Conservation (phyloP, 2,329 filamentous ascomycete genomes). For the Aspergillus awamori region DNA sequence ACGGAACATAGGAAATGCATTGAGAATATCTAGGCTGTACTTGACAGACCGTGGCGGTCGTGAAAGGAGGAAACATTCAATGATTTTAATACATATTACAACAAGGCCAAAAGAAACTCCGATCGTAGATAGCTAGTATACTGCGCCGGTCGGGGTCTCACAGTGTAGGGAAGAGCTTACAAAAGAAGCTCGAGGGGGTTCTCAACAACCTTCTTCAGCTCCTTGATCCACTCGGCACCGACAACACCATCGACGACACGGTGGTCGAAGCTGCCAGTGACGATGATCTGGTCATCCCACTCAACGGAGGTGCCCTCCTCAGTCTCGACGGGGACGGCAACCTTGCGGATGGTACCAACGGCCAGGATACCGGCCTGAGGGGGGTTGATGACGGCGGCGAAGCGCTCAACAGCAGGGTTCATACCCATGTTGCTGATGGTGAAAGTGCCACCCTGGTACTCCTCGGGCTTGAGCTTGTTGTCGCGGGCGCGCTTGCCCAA, state of each 20-base stretch:
- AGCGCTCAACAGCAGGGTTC: conserved; percentile 94
- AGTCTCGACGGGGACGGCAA: conserved; percentile 80
- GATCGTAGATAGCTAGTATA: conserved; percentile 23
- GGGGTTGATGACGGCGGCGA: conserved; percentile 98
- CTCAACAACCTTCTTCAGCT: conserved; percentile 96
- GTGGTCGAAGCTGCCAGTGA: conserved; percentile 97
- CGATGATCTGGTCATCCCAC: conserved; percentile 96
- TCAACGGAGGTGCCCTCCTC: conserved; percentile 80
- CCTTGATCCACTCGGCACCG: conserved; percentile 93
- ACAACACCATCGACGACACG: conserved; percentile 97
- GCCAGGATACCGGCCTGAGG: conserved; percentile 95
- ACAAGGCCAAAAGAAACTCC: conserved; percentile 24
- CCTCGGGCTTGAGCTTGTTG: conserved; percentile 98
- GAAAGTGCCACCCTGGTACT: conserved; percentile 98
- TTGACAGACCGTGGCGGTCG: conserved; percentile 31
- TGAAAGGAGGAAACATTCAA: conserved; percentile 23
- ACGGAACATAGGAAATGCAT: conserved; percentile 27
- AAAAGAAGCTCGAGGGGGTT: conserved; percentile 94
- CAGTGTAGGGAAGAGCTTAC: conserved; percentile 52
- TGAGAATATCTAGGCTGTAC: conserved; percentile 37
- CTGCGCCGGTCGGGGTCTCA: conserved; percentile 16
- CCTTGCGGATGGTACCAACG: conserved; percentile 93
- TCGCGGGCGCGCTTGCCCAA: conserved; percentile 95
- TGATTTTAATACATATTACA: conserved; percentile 44
- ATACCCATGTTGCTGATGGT: conserved; percentile 99